These are phyloP conservation scores for Mycena indigotica DNA, from an alignment of 768 basidiomycete species.

Conservation along the genomic window DNA sequence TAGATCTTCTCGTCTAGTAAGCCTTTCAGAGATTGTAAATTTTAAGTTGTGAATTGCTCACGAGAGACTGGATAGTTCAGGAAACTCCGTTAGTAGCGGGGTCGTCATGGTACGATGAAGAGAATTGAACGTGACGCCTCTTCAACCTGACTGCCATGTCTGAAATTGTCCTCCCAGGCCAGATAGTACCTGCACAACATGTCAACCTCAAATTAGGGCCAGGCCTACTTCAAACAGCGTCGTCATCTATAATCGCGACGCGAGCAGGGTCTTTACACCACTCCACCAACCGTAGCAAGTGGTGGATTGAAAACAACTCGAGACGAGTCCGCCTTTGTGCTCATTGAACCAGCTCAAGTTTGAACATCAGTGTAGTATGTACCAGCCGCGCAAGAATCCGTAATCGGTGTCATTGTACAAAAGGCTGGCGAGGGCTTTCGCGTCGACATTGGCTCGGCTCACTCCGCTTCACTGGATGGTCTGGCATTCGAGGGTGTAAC, in stretches of 20 bases:
- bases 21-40: not conserved
- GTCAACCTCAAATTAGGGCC: slow-evolving; percentile 87
- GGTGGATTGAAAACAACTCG: slow-evolving; percentile 89
- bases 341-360: slow-evolving; percentile 13
- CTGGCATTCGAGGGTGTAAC: slow-evolving; percentile 96
- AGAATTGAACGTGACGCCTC: slow-evolving; percentile 2
- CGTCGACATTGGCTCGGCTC: slow-evolving; percentile 91
- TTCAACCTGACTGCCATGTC: slow-evolving; percentile 41
- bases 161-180: slow-evolving; percentile 75
- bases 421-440: slow-evolving; percentile 88
- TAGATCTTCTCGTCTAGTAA: slow-evolving; percentile 87
- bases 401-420: slow-evolving; percentile 80
- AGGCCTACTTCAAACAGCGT: slow-evolving; percentile 61
- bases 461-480: slow-evolving; percentile 81
- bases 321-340: slow-evolving; percentile 57
- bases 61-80: slow-evolving; percentile 75
- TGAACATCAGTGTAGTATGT: slow-evolving; percentile 72
- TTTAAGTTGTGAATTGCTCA: slow-evolving; percentile 35
- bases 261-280: slow-evolving; percentile 72
- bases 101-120: slow-evolving; percentile 38
- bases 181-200: slow-evolving; percentile 70
- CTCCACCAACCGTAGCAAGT: slow-evolving; percentile 70
- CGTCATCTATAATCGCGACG: slow-evolving; percentile 53
- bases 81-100: slow-evolving; percentile 61
- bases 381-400: slow-evolving; percentile 86